These are phyloP conservation scores for Beauveria scarabaeidicola DNA, from an alignment of 2,329 filamentous ascomycete species.

Conservation along the genomic window DNA sequence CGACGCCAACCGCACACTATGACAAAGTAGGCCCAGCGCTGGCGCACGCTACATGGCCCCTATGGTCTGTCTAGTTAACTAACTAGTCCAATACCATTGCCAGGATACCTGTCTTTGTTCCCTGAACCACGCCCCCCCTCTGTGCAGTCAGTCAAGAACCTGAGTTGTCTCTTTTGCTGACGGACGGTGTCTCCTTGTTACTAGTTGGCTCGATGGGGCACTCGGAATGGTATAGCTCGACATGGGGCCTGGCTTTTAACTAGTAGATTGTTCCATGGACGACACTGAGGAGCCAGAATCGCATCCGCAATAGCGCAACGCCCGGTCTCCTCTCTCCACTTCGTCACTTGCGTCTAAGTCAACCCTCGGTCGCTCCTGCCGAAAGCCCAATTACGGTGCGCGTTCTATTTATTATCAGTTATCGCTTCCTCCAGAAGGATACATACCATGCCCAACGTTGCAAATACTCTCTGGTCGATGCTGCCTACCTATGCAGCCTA, in stretches of 20 bases:
- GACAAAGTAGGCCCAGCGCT: constrained; percentile 5
- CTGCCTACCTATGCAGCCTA: not conserved
- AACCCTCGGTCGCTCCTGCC: constrained; percentile 4
- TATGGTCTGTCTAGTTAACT: not conserved
- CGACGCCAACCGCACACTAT: constrained; percentile 3
- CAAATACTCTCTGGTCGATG: not conserved
- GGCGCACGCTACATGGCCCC: constrained; percentile 1
- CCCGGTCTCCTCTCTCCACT: constrained; percentile 1
- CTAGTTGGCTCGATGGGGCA: not conserved
- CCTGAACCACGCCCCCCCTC: constrained; percentile 1
- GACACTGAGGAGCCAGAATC: not conserved
- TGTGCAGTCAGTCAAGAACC: not conserved
- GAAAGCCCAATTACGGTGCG: not conserved
- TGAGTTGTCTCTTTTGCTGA: not conserved
- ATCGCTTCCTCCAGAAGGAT: not conserved
- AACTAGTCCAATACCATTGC: constrained; percentile 3
- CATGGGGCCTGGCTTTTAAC: not conserved
- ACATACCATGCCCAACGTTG: not conserved
- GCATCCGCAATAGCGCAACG: constrained; percentile 6
- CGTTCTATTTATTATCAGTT: constrained; percentile 2
- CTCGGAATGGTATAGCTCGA: not conserved
- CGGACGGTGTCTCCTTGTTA: not conserved
- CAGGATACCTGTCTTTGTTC: not conserved
- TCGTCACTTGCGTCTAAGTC: constrained; percentile 1
- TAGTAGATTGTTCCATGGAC: not conserved